A percentile compares a stretch with the other conserved stretches of the same genome.
Evolutionary conservation across 805 yeast genomes (phyloP).

Genomic region (Blastobotrys muscicola): DNA sequence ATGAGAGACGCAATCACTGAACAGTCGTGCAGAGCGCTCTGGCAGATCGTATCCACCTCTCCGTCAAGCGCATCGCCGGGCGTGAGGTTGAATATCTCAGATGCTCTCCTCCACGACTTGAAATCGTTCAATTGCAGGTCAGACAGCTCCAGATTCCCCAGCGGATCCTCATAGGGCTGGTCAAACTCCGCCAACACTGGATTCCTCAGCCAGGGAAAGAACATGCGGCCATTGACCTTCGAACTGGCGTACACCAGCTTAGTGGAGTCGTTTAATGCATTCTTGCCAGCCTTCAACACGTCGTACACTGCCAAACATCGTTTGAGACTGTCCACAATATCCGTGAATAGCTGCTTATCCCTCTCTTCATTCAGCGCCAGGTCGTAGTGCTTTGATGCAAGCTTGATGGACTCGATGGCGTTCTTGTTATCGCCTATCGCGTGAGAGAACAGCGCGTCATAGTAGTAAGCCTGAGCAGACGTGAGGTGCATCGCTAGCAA

Average conservation of each 20-base stretch:
- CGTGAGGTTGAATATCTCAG: slow-evolving; percentile 8
- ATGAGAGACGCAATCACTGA: slow-evolving; percentile 65
- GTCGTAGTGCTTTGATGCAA: background rate
- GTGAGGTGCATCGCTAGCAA: background rate
- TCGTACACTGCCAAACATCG: slow-evolving; percentile 13
- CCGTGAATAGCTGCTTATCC: slow-evolving; percentile 2
- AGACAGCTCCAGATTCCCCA: slow-evolving; percentile 14
- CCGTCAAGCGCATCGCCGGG: slow-evolving; percentile 3
- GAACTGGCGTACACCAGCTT: slow-evolving; percentile 26
- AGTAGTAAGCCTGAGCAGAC: background rate
- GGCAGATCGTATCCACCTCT: slow-evolving; percentile 10
- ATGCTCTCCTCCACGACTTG: slow-evolving; percentile 16
- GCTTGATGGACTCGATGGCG: slow-evolving; percentile 9
- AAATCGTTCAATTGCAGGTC: slow-evolving; percentile 8
- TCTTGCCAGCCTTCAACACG: slow-evolving; percentile 11
- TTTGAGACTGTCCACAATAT: background rate
- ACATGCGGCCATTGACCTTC: slow-evolving; percentile 26
- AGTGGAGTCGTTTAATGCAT: slow-evolving; percentile 14
- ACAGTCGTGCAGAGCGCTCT: slow-evolving; percentile 44
- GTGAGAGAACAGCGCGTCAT: slow-evolving; percentile 11
- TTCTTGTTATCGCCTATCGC: slow-evolving; percentile 10
- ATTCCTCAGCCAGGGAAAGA: slow-evolving; percentile 17
- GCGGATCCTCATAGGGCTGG: slow-evolving; percentile 11
- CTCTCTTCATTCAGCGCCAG: background rate
- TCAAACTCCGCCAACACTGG: slow-evolving; percentile 7